Conservation (phyloP, 805 yeast species). For the Metschnikowia lunata region DNA sequence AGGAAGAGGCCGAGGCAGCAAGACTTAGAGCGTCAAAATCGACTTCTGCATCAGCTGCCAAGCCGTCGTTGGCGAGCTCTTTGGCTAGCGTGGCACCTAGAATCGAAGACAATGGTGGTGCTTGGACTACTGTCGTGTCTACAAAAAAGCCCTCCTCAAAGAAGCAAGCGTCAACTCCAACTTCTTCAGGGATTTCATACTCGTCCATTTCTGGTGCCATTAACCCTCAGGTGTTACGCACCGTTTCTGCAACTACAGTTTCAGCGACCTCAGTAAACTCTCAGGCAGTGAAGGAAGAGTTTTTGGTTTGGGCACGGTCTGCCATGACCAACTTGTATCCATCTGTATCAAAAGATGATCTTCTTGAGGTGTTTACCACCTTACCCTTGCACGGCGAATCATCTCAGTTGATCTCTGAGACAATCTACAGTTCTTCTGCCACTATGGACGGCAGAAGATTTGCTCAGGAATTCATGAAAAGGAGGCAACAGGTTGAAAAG, state of each 20-base stretch:
- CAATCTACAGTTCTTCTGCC: slow-evolving; percentile 81
- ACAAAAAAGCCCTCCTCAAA: slow-evolving; percentile 34
- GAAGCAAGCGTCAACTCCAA: slow-evolving; percentile 12
- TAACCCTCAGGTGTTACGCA: slow-evolving; percentile 34
- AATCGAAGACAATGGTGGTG: slow-evolving; percentile 21
- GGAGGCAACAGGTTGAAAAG: slow-evolving; percentile 70
- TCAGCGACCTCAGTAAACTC: slow-evolving; percentile 19
- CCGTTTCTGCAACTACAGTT: slow-evolving; percentile 33
- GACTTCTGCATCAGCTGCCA: slow-evolving; percentile 24
- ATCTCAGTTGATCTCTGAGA: slow-evolving; percentile 83
- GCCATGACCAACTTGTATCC: slow-evolving; percentile 64
- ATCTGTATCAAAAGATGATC: slow-evolving; percentile 73
- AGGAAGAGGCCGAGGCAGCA: slow-evolving; percentile 44
- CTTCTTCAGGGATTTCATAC: slow-evolving; percentile 11
- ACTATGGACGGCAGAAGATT: slow-evolving; percentile 94
- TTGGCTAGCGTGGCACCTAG: slow-evolving; percentile 26
- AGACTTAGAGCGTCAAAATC: slow-evolving; percentile 19
- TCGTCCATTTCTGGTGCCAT: slow-evolving; percentile 22
- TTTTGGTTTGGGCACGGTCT: slow-evolving; percentile 67
- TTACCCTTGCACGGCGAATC: slow-evolving; percentile 75
- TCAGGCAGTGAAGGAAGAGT: slow-evolving; percentile 45
- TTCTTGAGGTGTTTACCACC: slow-evolving; percentile 73
- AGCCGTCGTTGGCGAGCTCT: slow-evolving; percentile 32
- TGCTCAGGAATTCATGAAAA: slow-evolving; percentile 83
- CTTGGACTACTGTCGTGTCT: slow-evolving; percentile 39